Conservation (phyloP, 306 rosid species). For the Geum urbanum region DNA sequence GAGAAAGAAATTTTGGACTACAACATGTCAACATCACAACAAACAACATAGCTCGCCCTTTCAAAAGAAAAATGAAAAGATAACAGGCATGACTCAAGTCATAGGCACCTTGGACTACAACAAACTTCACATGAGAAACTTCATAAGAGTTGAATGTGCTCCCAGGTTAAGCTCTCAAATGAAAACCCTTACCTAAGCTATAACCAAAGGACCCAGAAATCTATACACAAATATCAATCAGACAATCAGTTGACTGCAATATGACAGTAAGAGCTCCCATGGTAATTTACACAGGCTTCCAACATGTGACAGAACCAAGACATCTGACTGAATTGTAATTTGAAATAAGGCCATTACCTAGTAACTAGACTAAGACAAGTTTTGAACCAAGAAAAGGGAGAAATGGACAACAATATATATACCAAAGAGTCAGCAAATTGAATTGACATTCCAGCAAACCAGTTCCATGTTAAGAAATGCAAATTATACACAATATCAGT, state of each 20-base stretch:
- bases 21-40: too few species aligned
- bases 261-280: constrained; percentile 5
- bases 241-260: constrained; percentile 19
- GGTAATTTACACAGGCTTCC: constrained; percentile 46
- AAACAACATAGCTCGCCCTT: too few species aligned
- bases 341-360: background rate
- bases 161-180: background rate
- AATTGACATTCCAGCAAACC: background rate
- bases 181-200: background rate
- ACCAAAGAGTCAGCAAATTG: background rate
- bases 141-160: background rate
- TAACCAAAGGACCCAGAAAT: constrained; percentile 1
- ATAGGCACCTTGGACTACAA: background rate
- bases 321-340: background rate
- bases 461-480: background rate
- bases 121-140: background rate
- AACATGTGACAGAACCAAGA: constrained; percentile 28
- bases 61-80: too few species aligned
- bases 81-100: background rate
- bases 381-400: background rate
- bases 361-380: background rate
- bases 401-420: background rate
- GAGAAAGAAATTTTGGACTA: too few species aligned
- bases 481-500: background rate
- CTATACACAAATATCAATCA: constrained; percentile 22